Evolutionary conservation across 2,329 filamentous ascomycete species (phyloP).

Genomic region (Cercospora brassicicola): DNA sequence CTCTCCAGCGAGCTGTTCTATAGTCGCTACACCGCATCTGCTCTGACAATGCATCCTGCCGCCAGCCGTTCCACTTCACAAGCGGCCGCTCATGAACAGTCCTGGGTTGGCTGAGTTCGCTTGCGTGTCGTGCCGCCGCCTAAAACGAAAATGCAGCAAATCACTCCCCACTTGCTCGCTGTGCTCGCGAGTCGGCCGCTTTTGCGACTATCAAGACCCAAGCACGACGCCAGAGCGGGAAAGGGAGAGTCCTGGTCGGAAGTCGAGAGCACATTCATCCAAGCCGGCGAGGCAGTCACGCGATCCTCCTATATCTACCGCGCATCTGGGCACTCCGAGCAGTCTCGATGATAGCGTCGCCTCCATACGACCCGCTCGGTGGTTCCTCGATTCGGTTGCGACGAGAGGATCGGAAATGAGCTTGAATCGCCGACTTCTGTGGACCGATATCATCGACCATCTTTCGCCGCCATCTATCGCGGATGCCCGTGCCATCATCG

Average conservation of each 20-base stretch:
- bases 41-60: background rate
- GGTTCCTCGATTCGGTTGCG: conserved; percentile 25
- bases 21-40: background rate
- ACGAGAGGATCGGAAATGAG: conserved; percentile 13
- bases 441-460: conserved; percentile 13
- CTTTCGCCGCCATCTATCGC: background rate
- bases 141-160: conserved; percentile 27
- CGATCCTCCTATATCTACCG: background rate
- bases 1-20: background rate
- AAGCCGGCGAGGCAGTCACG: background rate
- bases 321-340: background rate
- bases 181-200: conserved; percentile 19
- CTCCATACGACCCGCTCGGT: conserved; percentile 10
- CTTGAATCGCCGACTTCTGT: conserved; percentile 3
- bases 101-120: conserved; percentile 10
- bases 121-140: conserved; percentile 22
- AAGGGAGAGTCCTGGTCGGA: background rate
- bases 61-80: background rate
- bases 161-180: conserved; percentile 20
- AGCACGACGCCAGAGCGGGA: background rate
- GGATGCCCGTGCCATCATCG: conserved; percentile 11
- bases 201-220: conserved; percentile 21
- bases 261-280: background rate
- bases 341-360: background rate
- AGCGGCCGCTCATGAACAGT: conserved; percentile 8